A percentile compares a stretch with the other conserved stretches of the same genome.
Evolutionary conservation across 1,139 yeast species (phyloP).

Genomic region (Suhomyces panamericanus): DNA sequence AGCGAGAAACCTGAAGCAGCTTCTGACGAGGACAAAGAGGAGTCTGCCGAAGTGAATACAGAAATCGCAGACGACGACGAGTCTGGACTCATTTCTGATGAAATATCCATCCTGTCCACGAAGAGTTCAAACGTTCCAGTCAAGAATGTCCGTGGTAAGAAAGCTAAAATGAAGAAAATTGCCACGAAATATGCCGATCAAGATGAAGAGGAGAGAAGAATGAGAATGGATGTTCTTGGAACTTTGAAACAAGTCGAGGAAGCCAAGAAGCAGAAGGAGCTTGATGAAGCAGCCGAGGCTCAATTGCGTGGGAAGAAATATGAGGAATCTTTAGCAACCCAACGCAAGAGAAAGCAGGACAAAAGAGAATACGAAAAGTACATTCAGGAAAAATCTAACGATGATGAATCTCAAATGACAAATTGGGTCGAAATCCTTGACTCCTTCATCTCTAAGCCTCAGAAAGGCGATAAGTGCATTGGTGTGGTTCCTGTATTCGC

Average conservation of each 20-base stretch:
- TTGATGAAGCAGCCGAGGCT: slow-evolving; percentile 25
- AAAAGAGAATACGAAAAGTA: slow-evolving; percentile 54
- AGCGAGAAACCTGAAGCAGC: slow-evolving; percentile 16
- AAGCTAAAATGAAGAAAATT: slow-evolving; percentile 78
- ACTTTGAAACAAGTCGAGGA: slow-evolving; percentile 68
- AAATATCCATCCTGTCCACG: slow-evolving; percentile 11
- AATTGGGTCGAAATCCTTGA: slow-evolving; percentile 44
- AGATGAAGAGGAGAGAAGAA: slow-evolving; percentile 80
- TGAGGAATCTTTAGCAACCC: slow-evolving; percentile 18
- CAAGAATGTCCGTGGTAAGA: slow-evolving; percentile 69
- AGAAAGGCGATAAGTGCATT: slow-evolving; percentile 41
- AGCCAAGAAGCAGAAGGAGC: slow-evolving; percentile 27
- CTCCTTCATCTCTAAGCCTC: slow-evolving; percentile 44
- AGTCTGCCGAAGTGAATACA: slow-evolving; percentile 6
- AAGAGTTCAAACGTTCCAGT: slow-evolving; percentile 12
- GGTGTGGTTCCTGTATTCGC: slow-evolving; percentile 87
- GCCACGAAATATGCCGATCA: slow-evolving; percentile 84
- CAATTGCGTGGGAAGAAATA: slow-evolving; percentile 30
- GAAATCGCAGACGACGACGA: background rate
- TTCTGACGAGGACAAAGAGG: background rate
- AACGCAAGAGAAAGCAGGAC: slow-evolving; percentile 25
- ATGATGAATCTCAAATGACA: slow-evolving; percentile 32
- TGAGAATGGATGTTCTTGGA: slow-evolving; percentile 81
- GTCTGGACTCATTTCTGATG: background rate
- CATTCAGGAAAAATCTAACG: slow-evolving; percentile 35